phyloP scores from a whole-genome alignment of 805 yeast species.

The Wickerhamiella occidentalis region DNA sequence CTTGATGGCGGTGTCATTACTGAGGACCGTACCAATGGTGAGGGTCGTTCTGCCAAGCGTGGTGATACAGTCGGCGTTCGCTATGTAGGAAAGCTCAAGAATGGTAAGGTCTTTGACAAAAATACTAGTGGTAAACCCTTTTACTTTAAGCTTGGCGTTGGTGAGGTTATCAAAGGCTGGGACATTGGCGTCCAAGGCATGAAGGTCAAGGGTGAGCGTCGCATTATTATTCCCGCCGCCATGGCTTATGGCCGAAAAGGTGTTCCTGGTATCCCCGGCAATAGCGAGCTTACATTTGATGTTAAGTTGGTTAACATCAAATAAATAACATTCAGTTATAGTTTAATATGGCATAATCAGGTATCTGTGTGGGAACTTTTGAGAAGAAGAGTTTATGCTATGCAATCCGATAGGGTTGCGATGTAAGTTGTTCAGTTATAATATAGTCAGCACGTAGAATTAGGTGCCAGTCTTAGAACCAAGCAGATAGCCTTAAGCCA shows the following conservation, averaged over 20 bases:
- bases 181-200: conserved; percentile 97
- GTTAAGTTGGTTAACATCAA: conserved; percentile 85
- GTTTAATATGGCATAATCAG: too few species aligned
- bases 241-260: conserved; percentile 93
- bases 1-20: conserved; percentile 85
- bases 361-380: too few species aligned
- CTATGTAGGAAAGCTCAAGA: conserved; percentile 93
- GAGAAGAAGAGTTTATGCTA: too few species aligned
- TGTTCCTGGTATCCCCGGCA: conserved; percentile 95
- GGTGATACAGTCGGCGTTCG: conserved; percentile 91
- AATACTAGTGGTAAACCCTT: conserved; percentile 97
- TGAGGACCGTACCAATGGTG: conserved; percentile 86
- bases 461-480: too few species aligned
- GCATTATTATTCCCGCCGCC: conserved; percentile 89
- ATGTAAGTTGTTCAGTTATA: too few species aligned
- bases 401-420: too few species aligned
- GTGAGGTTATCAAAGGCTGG: conserved; percentile 98
- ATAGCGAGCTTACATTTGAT: conserved; percentile 92
- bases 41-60: conserved; percentile 75
- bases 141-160: conserved; percentile 79
- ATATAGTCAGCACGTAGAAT: too few species aligned
- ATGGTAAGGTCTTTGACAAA: conserved; percentile 94
- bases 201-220: conserved; percentile 98
- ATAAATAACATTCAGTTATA: conserved; percentile 30
- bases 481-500: too few species aligned